phyloP scores from a whole-genome alignment of 768 basidiomycete genomes.

The Mycena maculata region DNA sequence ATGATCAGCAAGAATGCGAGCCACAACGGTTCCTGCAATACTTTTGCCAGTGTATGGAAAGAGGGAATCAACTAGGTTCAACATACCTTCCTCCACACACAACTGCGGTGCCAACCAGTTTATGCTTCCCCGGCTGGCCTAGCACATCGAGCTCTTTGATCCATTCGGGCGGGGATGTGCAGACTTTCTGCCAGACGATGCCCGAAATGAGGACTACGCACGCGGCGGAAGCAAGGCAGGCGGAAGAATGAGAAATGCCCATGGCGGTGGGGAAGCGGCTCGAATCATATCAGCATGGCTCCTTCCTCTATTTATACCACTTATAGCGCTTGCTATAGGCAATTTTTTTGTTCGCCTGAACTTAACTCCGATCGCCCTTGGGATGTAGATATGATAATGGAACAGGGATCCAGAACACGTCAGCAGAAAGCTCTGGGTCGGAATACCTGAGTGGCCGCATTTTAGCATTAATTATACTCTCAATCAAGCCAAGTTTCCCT shows the following conservation, averaged over 20 bases:
- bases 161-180: slow-evolving; percentile 16
- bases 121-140: slow-evolving; percentile 22
- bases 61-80: background rate
- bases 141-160: slow-evolving; percentile 15
- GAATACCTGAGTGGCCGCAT: too few relatives aligned
- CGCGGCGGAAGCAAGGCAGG: background rate
- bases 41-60: slow-evolving; percentile 25
- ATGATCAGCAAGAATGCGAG: slow-evolving; percentile 42
- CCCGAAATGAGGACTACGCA: background rate
- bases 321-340: too few relatives aligned
- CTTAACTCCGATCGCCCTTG: too few relatives aligned
- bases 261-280: background rate
- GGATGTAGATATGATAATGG: too few relatives aligned
- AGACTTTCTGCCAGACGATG: slow-evolving; percentile 24
- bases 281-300: too few relatives aligned
- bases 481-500: too few relatives aligned
- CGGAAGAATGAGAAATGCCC: slow-evolving; percentile 14
- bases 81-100: slow-evolving; percentile 42
- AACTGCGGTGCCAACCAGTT: slow-evolving; percentile 35
- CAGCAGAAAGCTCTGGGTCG: too few relatives aligned
- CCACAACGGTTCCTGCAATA: slow-evolving; percentile 42
- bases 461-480: too few relatives aligned
- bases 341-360: too few relatives aligned
- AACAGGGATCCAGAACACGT: too few relatives aligned
- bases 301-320: too few relatives aligned